Conservation (phyloP, 2,329 filamentous ascomycete genomes). For the Exophiala dermatitidis region DNA sequence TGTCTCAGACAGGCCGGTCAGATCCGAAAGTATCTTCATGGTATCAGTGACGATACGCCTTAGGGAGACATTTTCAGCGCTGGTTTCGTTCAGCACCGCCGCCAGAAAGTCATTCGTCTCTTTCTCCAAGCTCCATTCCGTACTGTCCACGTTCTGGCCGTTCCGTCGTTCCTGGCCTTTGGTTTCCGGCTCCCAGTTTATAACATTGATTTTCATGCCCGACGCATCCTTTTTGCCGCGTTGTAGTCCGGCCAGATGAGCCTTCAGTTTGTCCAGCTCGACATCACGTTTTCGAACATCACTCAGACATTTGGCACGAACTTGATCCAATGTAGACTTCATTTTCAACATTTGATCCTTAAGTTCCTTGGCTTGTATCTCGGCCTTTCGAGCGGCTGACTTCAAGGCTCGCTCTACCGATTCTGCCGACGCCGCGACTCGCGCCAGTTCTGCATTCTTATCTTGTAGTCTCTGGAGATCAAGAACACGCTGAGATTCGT, state of each 20-base stretch:
- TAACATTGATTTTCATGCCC: conserved; percentile 43
- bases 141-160: conserved; percentile 45
- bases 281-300: conserved; percentile 86
- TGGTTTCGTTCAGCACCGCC: conserved; percentile 59
- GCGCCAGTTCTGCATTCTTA: conserved; percentile 50
- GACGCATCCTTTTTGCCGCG: conserved; percentile 46
- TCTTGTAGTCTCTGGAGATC: conserved; percentile 56
- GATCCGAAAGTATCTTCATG: conserved; percentile 57
- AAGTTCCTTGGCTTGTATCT: conserved; percentile 64
- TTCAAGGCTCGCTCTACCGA: conserved; percentile 65
- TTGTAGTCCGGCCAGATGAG: conserved; percentile 67
- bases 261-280: conserved; percentile 82
- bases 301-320: conserved; percentile 77
- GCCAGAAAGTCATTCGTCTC: conserved; percentile 85
- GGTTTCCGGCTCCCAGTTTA: conserved; percentile 35
- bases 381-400: conserved; percentile 64
- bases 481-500: conserved; percentile 64
- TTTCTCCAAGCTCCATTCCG: conserved; percentile 62
- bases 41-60: conserved; percentile 65
- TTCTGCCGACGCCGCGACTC: conserved; percentile 53
- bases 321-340: conserved; percentile 72
- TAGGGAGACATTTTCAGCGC: conserved; percentile 84
- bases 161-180: conserved; percentile 29
- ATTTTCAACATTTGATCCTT: conserved; percentile 77
- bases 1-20: conserved; percentile 48